A percentile compares a stretch with the other conserved stretches of the same genome.
Conservation (phyloP, 2,329 filamentous ascomycete genomes). For the Microdochium trichocladiopsis region DNA sequence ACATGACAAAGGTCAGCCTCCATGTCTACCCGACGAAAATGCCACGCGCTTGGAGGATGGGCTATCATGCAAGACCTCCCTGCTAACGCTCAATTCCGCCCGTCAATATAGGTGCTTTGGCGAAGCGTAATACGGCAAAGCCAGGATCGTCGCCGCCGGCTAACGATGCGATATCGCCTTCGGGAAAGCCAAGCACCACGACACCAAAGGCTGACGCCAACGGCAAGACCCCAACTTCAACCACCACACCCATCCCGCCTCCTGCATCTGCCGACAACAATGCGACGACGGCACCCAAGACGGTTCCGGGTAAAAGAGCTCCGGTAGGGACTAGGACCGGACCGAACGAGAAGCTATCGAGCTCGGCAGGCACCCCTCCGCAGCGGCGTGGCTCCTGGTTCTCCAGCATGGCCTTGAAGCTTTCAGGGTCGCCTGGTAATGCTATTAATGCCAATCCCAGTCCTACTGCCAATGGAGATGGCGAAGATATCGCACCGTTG, state of each 20-base stretch:
- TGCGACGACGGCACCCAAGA: constrained; percentile 11
- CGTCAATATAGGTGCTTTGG: background rate
- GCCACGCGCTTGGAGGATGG: no score
- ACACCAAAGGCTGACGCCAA: constrained; percentile 14
- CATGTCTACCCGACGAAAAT: background rate
- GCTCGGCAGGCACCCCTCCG: constrained; percentile 25
- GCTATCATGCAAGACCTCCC: no score
- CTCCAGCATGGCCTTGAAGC: constrained; percentile 86
- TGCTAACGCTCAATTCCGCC: background rate
- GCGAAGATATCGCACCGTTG: constrained; percentile 31
- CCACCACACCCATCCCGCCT: constrained; percentile 4
- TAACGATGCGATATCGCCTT: constrained; percentile 9
- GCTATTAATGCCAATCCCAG: constrained; percentile 13
- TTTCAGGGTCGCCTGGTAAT: constrained; percentile 53
- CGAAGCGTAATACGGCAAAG: background rate
- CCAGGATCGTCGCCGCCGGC: constrained; percentile 11
- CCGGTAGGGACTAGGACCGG: constrained; percentile 22
- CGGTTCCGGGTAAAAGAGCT: constrained; percentile 21
- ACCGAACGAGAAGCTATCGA: constrained; percentile 19
- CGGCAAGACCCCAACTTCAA: constrained; percentile 11
- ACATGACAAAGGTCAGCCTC: constrained; percentile 70
- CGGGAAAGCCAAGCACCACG: constrained; percentile 9
- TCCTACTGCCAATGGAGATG: constrained; percentile 18
- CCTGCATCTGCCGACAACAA: constrained; percentile 9
- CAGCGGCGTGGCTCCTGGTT: constrained; percentile 80